Evolutionary conservation across 2,329 filamentous ascomycete species (phyloP).

Genomic region (Aspergillus sergii): DNA sequence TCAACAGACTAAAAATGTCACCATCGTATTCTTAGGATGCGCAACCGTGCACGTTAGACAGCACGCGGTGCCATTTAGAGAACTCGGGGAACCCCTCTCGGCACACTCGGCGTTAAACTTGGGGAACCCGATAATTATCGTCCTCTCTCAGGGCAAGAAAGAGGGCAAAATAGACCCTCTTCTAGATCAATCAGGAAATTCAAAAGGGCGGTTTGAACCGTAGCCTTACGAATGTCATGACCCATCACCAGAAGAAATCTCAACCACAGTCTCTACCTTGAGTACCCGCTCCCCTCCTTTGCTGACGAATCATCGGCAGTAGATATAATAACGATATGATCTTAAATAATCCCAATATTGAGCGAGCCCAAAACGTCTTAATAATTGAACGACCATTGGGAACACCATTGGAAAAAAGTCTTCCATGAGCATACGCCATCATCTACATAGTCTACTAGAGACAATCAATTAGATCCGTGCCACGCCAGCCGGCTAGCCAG

Average conservation of each 20-base stretch:
- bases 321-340: neutral
- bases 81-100: constrained; percentile 1
- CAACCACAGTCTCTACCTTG: neutral
- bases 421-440: constrained; percentile 4
- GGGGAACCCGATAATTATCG: neutral
- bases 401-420: neutral
- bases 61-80: constrained; percentile 6
- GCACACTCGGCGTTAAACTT: constrained; percentile 3
- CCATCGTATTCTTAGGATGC: constrained; percentile 16
- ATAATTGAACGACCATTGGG: neutral
- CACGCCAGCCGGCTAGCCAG: neutral
- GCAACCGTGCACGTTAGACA: constrained; percentile 15
- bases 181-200: constrained; percentile 8
- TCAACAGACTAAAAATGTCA: constrained; percentile 23
- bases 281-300: constrained; percentile 3
- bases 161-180: neutral
- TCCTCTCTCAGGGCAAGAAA: neutral
- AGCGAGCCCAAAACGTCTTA: neutral
- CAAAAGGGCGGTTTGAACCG: constrained; percentile 11
- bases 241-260: constrained; percentile 5
- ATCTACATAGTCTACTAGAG: constrained; percentile 3
- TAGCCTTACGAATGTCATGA: constrained; percentile 16
- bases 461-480: neutral
- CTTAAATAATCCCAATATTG: neutral
- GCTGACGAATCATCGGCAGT: constrained; percentile 12